Conservation (phyloP, 768 basidiomycete genomes). For the Pleurotus salmoneostramineus region DNA sequence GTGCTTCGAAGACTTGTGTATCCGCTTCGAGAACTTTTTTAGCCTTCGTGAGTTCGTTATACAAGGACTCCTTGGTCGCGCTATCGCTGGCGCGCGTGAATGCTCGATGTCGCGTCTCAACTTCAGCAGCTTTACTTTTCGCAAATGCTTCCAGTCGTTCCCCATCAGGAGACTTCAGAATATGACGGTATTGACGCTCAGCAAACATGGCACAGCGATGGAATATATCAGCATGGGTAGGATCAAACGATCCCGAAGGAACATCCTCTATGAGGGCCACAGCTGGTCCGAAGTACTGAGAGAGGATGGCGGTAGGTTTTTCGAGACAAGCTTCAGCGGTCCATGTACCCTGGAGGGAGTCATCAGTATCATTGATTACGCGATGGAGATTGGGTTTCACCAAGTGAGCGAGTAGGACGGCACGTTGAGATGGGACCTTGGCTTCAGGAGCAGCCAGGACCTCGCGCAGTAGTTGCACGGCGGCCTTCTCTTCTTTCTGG, state of each 20-base stretch:
- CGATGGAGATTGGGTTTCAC: constrained; percentile 33
- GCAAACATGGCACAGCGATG: constrained; percentile 87
- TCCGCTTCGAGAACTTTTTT: constrained; percentile 38
- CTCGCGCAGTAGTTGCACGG: constrained; percentile 66
- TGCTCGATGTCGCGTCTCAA: constrained; percentile 46
- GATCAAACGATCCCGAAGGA: constrained; percentile 12
- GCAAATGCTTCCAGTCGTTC: constrained; percentile 67
- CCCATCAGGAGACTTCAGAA: constrained; percentile 65
- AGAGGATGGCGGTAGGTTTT: constrained; percentile 68
- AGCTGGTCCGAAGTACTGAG: constrained; percentile 69
- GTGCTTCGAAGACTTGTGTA: constrained; percentile 45
- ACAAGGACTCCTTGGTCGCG: constrained; percentile 11
- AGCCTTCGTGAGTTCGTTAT: constrained; percentile 25
- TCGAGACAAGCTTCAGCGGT: constrained; percentile 81
- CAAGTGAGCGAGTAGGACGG: constrained; percentile 55
- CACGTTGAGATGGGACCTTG: constrained; percentile 17
- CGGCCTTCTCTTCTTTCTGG: constrained; percentile 79
- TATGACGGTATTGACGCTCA: constrained; percentile 77
- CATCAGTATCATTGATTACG: neutral
- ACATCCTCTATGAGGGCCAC: constrained; percentile 25
- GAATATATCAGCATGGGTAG: constrained; percentile 56
- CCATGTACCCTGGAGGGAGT: constrained; percentile 74
- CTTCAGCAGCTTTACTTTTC: constrained; percentile 68
- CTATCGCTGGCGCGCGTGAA: constrained; percentile 13
- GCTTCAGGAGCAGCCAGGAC: constrained; percentile 20